Evolutionary conservation across 495 filamentous ascomycete species (phyloP), one percentile per base, ranked within the genome.

Genomic region (Rostrohypoxylon terebratum): DNA sequence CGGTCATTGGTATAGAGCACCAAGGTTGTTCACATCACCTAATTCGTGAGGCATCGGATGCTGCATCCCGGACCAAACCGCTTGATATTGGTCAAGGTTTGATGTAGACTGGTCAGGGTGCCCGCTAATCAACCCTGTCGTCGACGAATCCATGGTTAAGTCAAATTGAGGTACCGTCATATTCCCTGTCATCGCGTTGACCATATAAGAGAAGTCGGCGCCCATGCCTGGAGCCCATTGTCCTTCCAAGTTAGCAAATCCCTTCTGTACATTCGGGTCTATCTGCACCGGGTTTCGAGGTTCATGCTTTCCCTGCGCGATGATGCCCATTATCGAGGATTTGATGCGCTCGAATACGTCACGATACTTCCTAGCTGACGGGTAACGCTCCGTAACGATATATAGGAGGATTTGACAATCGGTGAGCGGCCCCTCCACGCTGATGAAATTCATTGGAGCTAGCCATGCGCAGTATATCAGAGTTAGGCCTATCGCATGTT

Each of bases 331-430:
- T 31, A 79, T 73, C 0, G 74, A 69, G n/a, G 72, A 69, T 58
- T 78, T 79, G 13, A 79, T 74, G 50, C 76, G 72, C 60, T 88
- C 86, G 70, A 88, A 88, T 0, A 85, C 80, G 61, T 88, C 84
- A 18, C 86, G 84, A 76, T 87, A 87, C 60, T 85, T 85, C 60
- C 85, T 83, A 0, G 86, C 83, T 74, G 82, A 86, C 4, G 81
- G 79, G 28, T 84, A 85, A 33, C 84, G 80, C 57, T 87, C 86
- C 23, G 84, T 81, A 78, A 87, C 85, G 58, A 86, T 83, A 64
- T 87, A 87, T 2, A 87, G 74, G 0, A 88, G 82, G 0, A 85
- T 85, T 38, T 84, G 85, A 77, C 84, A 88, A 44, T 76, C 77
- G 8, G 71, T 74, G 1, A 79, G 51, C 9, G 77, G 63, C 1